A percentile compares a stretch with the other conserved stretches of the same genome.
phyloP scores from a whole-genome alignment of 2,329 filamentous ascomycete species.

The Polychaeton citri region DNA sequence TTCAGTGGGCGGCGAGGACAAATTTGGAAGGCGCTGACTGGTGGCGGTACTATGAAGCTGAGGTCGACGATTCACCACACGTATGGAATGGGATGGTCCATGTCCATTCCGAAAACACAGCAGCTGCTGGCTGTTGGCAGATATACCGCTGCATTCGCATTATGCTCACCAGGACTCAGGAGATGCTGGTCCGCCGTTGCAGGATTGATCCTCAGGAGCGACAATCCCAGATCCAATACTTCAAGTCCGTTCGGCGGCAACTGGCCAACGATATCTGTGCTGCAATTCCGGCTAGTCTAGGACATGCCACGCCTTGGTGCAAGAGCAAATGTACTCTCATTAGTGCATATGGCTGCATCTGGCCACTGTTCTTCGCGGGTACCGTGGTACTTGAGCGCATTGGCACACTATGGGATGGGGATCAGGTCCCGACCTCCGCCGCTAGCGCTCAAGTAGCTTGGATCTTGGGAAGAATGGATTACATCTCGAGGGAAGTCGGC shows the following conservation, averaged over 20 bases:
- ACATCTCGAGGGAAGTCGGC: conserved; percentile 14
- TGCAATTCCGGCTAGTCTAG: conserved; percentile 13
- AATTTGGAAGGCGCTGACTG: conserved; percentile 5
- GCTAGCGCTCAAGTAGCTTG: conserved; percentile 15
- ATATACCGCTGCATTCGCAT: conserved; percentile 16
- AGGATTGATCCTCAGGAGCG: conserved; percentile 2
- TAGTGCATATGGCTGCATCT: conserved; percentile 17
- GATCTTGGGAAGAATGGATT: conserved; percentile 18
- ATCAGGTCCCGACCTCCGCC: conserved; percentile 7
- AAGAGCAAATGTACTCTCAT: conserved; percentile 14
- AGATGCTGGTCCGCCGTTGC: conserved; percentile 12
- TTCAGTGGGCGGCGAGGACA: conserved; percentile 10
- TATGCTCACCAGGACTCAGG: conserved; percentile 17
- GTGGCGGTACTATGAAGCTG: conserved; percentile 15
- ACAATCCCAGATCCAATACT: conserved; percentile 10
- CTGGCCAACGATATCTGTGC: conserved; percentile 20
- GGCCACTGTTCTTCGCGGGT: conserved; percentile 22
- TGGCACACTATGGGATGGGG: conserved; percentile 4
- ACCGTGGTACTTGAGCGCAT: conserved; percentile 18
- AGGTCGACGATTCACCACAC: conserved; percentile 15
- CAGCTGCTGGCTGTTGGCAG: conserved; percentile 14
- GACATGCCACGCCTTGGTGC: conserved; percentile 12
- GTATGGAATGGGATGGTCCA: conserved; percentile 19
- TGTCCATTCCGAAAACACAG: conserved; percentile 7
- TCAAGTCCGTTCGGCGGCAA: conserved; percentile 14